phyloP scores from a whole-genome alignment of 208 protist species.

The Wallacemonas collosoma region DNA sequence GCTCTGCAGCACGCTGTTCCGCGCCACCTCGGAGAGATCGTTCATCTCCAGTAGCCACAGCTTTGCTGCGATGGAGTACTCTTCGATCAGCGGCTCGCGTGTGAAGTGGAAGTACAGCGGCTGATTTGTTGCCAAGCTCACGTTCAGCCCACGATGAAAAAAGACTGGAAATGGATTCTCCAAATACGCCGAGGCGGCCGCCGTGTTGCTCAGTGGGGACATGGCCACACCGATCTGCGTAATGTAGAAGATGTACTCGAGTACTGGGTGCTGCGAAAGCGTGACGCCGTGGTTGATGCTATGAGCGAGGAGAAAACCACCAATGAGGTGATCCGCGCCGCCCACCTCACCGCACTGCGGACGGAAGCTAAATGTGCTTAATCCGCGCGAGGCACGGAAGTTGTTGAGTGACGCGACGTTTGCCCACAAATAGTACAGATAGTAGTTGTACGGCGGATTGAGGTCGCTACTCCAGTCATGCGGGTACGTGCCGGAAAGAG shows the following conservation, averaged over 20 bases:
- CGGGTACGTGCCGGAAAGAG: slow-evolving; percentile 76
- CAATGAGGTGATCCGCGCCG: slow-evolving; percentile 92
- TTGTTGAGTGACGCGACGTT: slow-evolving; percentile 98
- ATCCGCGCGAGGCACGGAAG: slow-evolving; percentile 83
- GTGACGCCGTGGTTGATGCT: slow-evolving; percentile 98
- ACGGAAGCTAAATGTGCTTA: slow-evolving; percentile 92
- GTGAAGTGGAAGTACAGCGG: slow-evolving; percentile 96
- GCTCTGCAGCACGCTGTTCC: slow-evolving; percentile 95
- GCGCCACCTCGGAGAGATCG: slow-evolving; percentile 98
- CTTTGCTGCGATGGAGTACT: slow-evolving; percentile 98
- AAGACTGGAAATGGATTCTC: slow-evolving; percentile 96
- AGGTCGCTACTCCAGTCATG: slow-evolving; percentile 90
- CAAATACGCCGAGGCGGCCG: slow-evolving; percentile 95
- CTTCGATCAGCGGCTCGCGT: slow-evolving; percentile 98
- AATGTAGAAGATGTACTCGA: slow-evolving; percentile 99
- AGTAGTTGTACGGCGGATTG: slow-evolving; percentile 99
- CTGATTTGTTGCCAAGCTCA: slow-evolving; percentile 98
- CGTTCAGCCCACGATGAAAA: slow-evolving; percentile 96
- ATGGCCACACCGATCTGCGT: slow-evolving; percentile 97
- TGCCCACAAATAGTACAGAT: slow-evolving; percentile 98
- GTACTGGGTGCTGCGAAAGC: slow-evolving; percentile 91
- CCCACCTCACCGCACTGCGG: slow-evolving; percentile 97
- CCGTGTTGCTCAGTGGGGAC: slow-evolving; percentile 99
- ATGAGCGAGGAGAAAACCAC: slow-evolving; percentile 94
- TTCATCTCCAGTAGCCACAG: slow-evolving; percentile 96